Evolutionary conservation across 2,329 filamentous ascomycete genomes (phyloP), one percentile per base, ranked within the genome.

Genomic region (Daldinia sp.): DNA sequence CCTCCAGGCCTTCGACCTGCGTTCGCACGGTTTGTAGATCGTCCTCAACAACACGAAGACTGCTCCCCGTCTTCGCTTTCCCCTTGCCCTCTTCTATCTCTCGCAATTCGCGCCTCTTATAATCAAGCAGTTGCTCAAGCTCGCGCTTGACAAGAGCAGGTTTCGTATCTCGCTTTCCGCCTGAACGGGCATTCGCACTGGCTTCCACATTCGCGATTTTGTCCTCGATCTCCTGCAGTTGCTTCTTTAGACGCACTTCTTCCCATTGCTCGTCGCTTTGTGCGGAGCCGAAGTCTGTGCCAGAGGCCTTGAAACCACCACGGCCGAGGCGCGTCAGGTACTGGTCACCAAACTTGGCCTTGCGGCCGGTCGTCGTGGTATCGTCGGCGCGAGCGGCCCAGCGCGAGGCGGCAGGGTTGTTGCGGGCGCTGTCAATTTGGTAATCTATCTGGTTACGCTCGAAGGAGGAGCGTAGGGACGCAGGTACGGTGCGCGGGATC

Each of bases 401-500:
- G 72, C 90, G 88, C 64, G 90, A 90, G 35, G 87, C 83, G 2
- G 87, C 87, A 1, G 82, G 80, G n/a, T 82, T 79, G 30, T 84
- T 82, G 58, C 84, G 83, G 66, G 90, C 86, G 72, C 90, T 90
- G 77, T 96, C 93, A 63, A 98, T 77, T 74, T 97, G 92, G 80
- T 98, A 99, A 79, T 97, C 93, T 76, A 99, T 98, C 77, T 96
- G 88, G 75, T 96, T 96, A 75, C 93, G 91, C 80, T 99, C 94
- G 74, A 99, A 99, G 62, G 90, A 94, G 27, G 93, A 84, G 35
- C 95, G 89, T 37, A 99, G 85, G n/a, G 91, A 95, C 1, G 94
- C 91, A 0, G 95, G 95, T 9, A 99, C 92, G 27, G 88, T 91
- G 72, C 95, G 90, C 37, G 95, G 95, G 74, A 99, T 96, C 64